Evolutionary conservation across 208 protist genomes (phyloP), one percentile per base, ranked within the genome.

Genomic region (Endotrypanum monterogeii): DNA sequence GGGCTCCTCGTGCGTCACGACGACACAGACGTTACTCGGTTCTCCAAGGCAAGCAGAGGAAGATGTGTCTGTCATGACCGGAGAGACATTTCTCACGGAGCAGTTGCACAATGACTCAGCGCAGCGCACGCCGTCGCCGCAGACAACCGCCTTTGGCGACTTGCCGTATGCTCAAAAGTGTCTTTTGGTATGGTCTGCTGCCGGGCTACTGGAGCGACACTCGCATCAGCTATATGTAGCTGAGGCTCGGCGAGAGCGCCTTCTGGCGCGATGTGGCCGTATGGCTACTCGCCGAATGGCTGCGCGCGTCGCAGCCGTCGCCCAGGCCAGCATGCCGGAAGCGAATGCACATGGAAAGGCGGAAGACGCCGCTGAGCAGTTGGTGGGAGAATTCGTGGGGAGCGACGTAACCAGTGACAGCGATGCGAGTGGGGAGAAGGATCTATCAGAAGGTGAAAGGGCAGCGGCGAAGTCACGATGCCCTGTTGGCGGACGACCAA

Each of bases 131-230:
- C 66, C 18, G 50, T 39, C 16, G 50, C 32, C 66, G 51, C 28
- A 30, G 50, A 1, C 66, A 18, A 25, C 37, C 35, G 52, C 28
- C 55, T 89, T 93, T 48, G 67, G 73, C 0, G 56, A 62, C 1
- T 74, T 95, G 23, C 74, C 88, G 18, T 95, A 93, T 79, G 82
- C 89, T 25, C 89, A 93, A 74, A 83, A 88, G 61, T 95, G 91
- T 67, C 79, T 95, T 9, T 79, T 95, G 2, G 83, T 88, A 28
- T 95, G 91, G 89, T 86, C 92, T 23, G 87, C 87, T 3, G 78
- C 81, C 4, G 67, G 73, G 2, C 60, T 91, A 56, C 78, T 95
- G 20, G 66, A 85, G 63, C 52, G 61, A 16, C 76, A 82, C 65
- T 52, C 32, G 16, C 70, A 39, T 46, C 74, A 55, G 23, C 74